Evolutionary conservation across 768 basidiomycete genomes (phyloP).

Genomic region (Lactarius sp.): DNA sequence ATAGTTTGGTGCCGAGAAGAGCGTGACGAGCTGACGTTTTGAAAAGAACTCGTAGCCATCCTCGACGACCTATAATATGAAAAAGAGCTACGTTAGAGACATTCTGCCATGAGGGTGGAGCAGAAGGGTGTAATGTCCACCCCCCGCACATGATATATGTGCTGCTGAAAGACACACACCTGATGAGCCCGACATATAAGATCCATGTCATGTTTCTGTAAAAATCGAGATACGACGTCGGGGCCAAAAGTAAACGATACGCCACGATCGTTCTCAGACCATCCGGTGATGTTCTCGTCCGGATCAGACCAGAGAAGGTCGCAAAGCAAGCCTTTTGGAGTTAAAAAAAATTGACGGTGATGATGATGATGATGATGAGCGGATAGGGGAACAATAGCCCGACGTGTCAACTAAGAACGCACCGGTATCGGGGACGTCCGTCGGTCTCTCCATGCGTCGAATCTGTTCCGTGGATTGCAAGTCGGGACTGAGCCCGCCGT

Average conservation of each 20-base stretch:
- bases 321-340: conserved; percentile 71
- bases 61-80: conserved; percentile 76
- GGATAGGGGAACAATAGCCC: too few species aligned
- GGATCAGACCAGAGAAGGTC: conserved; percentile 98
- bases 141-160: too few species aligned
- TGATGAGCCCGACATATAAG: conserved; percentile 97
- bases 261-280: conserved; percentile 98
- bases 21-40: conserved; percentile 91
- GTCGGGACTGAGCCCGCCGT: conserved; percentile 94
- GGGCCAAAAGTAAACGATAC: conserved; percentile 98
- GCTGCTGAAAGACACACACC: conserved; percentile 37
- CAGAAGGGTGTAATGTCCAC: too few species aligned
- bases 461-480: conserved; percentile 99
- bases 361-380: neutral
- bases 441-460: conserved; percentile 95
- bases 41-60: conserved; percentile 99
- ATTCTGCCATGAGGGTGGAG: too few species aligned
- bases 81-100: neutral
- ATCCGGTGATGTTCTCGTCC: conserved; percentile 97
- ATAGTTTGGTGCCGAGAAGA: conserved; percentile 95
- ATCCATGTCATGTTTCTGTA: conserved; percentile 99
- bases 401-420: conserved; percentile 28
- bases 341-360: neutral
- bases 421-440: conserved; percentile 98
- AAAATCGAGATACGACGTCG: conserved; percentile 95